Evolutionary conservation across 1,139 yeast species (phyloP).

Genomic region (Dujonia santamariae): DNA sequence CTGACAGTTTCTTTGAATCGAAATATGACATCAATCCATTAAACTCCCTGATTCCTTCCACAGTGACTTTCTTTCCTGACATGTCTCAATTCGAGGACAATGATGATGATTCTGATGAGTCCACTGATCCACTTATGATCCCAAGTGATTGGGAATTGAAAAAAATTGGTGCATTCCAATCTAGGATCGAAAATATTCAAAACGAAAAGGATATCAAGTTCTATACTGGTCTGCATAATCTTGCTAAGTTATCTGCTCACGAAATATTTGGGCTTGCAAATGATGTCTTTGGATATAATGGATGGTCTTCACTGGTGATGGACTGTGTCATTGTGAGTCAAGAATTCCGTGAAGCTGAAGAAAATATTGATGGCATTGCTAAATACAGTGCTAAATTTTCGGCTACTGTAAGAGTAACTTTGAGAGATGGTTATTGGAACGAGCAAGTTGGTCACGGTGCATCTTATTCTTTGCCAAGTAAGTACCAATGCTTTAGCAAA

Average conservation of each 20-base stretch:
- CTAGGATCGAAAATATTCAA: slow-evolving; percentile 28
- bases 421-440: slow-evolving; percentile 47
- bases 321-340: slow-evolving; percentile 24
- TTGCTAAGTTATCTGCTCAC: slow-evolving; percentile 16
- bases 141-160: slow-evolving; percentile 25
- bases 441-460: slow-evolving; percentile 42
- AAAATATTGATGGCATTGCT: neutral
- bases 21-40: slow-evolving; percentile 6
- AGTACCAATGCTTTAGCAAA: slow-evolving; percentile 34
- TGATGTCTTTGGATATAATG: slow-evolving; percentile 60
- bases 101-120: slow-evolving; percentile 8
- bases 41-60: slow-evolving; percentile 11
- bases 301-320: slow-evolving; percentile 59
- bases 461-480: slow-evolving; percentile 32
- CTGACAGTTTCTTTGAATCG: slow-evolving; percentile 5
- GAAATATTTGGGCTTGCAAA: slow-evolving; percentile 54
- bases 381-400: slow-evolving; percentile 20
- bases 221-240: slow-evolving; percentile 8
- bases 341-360: neutral
- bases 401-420: slow-evolving; percentile 33
- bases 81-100: slow-evolving; percentile 16
- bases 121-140: slow-evolving; percentile 7
- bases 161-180: slow-evolving; percentile 36
- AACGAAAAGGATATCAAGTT: slow-evolving; percentile 14
- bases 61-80: slow-evolving; percentile 25